These are phyloP conservation scores for Isatis lusitanica DNA, from an alignment of 441 rosid genomes.

Conservation along the genomic window DNA sequence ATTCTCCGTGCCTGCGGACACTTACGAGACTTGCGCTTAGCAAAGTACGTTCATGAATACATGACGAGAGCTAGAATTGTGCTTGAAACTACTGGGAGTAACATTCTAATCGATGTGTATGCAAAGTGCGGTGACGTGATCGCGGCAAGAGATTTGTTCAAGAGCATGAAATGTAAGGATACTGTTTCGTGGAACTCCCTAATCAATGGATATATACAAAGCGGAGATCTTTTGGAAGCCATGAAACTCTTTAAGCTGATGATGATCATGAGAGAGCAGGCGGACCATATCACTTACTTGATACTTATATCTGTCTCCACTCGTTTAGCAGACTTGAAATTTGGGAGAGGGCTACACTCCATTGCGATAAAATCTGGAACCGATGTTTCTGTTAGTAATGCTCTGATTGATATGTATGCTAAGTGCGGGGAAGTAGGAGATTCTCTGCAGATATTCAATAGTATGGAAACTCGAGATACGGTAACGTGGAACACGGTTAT, in stretches of 20 bases:
- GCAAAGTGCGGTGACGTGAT: slow-evolving; percentile 52
- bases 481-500: slow-evolving; percentile 61
- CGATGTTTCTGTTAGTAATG: slow-evolving; percentile 46
- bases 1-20: slow-evolving; percentile 66
- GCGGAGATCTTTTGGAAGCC: slow-evolving; percentile 43
- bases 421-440: slow-evolving; percentile 42
- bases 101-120: slow-evolving; percentile 61
- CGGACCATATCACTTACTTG: slow-evolving; percentile 55
- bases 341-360: slow-evolving; percentile 54
- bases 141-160: slow-evolving; percentile 50
- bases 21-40: slow-evolving; percentile 42
- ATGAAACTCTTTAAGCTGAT: slow-evolving; percentile 49
- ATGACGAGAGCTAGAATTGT: slow-evolving; percentile 39
- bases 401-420: slow-evolving; percentile 57
- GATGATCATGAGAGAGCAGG: slow-evolving; percentile 39
- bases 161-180: slow-evolving; percentile 47
- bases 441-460: slow-evolving; percentile 43
- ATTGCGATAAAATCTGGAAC: slow-evolving; percentile 45
- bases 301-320: slow-evolving; percentile 48
- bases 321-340: slow-evolving; percentile 34
- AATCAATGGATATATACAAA: slow-evolving; percentile 51
- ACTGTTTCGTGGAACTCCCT: slow-evolving; percentile 67
- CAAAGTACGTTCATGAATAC: slow-evolving; percentile 50
- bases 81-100: slow-evolving; percentile 44
- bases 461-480: slow-evolving; percentile 43